A percentile compares a stretch with the other conserved stretches of the same genome.
phyloP scores from a whole-genome alignment of 176 grass and related monocot genomes.

The Zea luxurians region DNA sequence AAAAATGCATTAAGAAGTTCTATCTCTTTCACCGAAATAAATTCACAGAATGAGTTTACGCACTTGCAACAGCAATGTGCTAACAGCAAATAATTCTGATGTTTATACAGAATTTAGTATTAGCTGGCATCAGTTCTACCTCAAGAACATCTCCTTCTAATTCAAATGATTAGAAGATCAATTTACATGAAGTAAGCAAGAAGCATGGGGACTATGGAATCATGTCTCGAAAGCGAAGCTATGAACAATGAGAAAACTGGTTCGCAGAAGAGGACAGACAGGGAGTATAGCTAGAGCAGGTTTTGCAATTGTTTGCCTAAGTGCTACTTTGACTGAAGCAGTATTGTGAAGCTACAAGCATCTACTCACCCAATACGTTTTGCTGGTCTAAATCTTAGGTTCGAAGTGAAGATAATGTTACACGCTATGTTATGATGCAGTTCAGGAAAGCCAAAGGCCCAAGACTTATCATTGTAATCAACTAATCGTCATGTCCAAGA shows the following conservation, averaged over 20 bases:
- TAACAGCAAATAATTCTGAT: neutral
- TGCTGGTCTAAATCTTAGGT: neutral
- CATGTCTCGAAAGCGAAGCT: neutral
- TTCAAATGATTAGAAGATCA: neutral
- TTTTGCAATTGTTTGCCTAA: neutral
- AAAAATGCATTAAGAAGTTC: slow-evolving; percentile 18
- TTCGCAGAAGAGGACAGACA: neutral
- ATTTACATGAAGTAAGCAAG: neutral
- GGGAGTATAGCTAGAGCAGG: neutral
- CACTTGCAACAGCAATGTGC: neutral
- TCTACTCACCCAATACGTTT: neutral
- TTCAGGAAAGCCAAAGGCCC: neutral
- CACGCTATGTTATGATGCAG: neutral
- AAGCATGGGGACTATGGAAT: neutral
- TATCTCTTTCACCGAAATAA: neutral
- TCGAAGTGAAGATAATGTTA: neutral
- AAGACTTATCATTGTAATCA: neutral
- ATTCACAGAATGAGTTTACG: neutral
- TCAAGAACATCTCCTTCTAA: neutral
- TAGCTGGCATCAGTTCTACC: neutral
- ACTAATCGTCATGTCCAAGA: neutral
- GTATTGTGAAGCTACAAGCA: neutral
- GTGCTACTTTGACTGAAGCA: neutral
- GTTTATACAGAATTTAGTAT: neutral
- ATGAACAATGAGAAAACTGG: neutral